phyloP scores from a whole-genome alignment of 2,329 filamentous ascomycete species.

The Alternaria atra region DNA sequence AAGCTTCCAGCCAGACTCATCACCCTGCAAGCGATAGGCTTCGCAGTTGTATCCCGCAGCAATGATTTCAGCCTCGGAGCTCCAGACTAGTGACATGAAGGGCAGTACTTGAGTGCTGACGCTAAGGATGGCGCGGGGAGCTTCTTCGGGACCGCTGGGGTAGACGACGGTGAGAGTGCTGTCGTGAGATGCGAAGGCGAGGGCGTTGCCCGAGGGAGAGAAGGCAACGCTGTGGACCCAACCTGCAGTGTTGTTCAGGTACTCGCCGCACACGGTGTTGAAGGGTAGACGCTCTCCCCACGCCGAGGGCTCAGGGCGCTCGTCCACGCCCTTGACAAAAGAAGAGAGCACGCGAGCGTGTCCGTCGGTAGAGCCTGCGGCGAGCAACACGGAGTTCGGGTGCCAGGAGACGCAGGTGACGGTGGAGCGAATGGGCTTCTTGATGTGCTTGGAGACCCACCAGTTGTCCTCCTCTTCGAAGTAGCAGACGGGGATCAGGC shows the following conservation, averaged over 20 bases:
- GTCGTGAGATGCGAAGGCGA: conserved; percentile 94
- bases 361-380: conserved; percentile 95
- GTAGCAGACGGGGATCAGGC: conserved; percentile 96
- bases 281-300: conserved; percentile 98
- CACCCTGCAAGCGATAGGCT: conserved; percentile 86
- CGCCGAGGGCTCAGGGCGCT: conserved; percentile 81
- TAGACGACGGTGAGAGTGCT: conserved; percentile 97
- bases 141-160: conserved; percentile 87
- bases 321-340: conserved; percentile 95
- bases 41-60: conserved; percentile 91
- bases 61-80: conserved; percentile 88
- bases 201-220: conserved; percentile 88
- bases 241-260: conserved; percentile 91
- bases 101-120: conserved; percentile 90
- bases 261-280: conserved; percentile 98
- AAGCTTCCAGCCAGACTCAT: conserved; percentile 82
- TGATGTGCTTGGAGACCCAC: conserved; percentile 99
- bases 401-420: conserved; percentile 97
- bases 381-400: conserved; percentile 93
- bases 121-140: conserved; percentile 87
- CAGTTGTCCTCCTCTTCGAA: conserved; percentile 99
- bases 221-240: conserved; percentile 96
- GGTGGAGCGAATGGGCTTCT: conserved; percentile 98
- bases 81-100: conserved; percentile 94
- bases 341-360: conserved; percentile 94